A percentile compares a stretch with the other conserved stretches of the same genome.
These are phyloP conservation scores for Colletotrichum destructivum DNA, from an alignment of 2,329 filamentous ascomycete species.

Conservation along the genomic window DNA sequence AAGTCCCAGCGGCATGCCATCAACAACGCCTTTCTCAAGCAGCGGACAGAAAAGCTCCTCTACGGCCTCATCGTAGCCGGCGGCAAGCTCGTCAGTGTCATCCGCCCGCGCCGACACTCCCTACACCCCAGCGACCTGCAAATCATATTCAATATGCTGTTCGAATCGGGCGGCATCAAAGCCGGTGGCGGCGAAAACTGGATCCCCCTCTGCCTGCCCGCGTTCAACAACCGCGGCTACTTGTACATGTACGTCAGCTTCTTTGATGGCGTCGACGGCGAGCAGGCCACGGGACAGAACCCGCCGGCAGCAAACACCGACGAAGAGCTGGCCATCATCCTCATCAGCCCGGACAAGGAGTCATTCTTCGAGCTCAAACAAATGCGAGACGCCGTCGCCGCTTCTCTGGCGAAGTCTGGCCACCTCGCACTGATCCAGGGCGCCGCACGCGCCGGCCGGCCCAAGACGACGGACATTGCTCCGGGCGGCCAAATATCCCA, in stretches of 20 bases:
- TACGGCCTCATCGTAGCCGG: constrained; percentile 96
- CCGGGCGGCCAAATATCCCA: constrained; percentile 87
- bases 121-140: constrained; percentile 96
- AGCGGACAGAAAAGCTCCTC: constrained; percentile 82
- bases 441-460: constrained; percentile 80
- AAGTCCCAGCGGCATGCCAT: constrained; percentile 90
- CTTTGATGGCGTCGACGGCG: constrained; percentile 74
- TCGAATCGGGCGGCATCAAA: constrained; percentile 93
- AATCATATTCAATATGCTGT: constrained; percentile 99
- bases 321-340: constrained; percentile 89
- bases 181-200: constrained; percentile 94
- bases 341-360: constrained; percentile 94
- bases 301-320: constrained; percentile 75
- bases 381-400: constrained; percentile 74
- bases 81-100: constrained; percentile 92
- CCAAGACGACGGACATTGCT: constrained; percentile 80
- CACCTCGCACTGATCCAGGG: constrained; percentile 81
- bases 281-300: constrained; percentile 52
- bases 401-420: constrained; percentile 82
- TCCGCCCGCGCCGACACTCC: constrained; percentile 93
- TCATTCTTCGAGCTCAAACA: constrained; percentile 91
- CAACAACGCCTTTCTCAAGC: constrained; percentile 88
- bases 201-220: constrained; percentile 95
- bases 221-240: constrained; percentile 97
- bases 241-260: constrained; percentile 99